Evolutionary conservation across 2,329 filamentous ascomycete species (phyloP), one percentile per base, ranked within the genome.

Genomic region (Aspergillus caelatus): DNA sequence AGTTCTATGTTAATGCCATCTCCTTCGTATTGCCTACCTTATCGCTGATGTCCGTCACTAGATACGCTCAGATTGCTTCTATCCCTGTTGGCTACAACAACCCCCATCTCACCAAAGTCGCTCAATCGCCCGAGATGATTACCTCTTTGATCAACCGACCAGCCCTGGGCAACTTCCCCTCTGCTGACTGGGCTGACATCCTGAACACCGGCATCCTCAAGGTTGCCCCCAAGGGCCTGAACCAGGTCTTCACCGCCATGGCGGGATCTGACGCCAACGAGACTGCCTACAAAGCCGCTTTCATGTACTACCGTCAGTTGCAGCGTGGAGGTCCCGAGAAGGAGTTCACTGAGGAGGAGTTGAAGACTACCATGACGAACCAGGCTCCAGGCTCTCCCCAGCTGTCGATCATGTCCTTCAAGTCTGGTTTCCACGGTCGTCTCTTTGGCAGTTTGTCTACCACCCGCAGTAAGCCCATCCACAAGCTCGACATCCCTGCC

Each of bases 41-140:
- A 11, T 16, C 41, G 28, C 62, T 67, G 58, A 67, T 54, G n/a
- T n/a, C n/a, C 11, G 28, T 30, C 39, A 46, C 10, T 68, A 91
- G 89, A 63, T 94, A 94, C 75, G 91, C 93, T 58, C 93, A 97
- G 80, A 97, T 97, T 74, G 93, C 93, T 67, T 96, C 92, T 48
- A 97, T 97, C 71, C 91, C 93, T 4, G 85, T 97, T 53, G 93
- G 93, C 65, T 97, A 97, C 86, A 96, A 94, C 85, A 97, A 97
- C 82, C 89, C 92, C 8, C 80, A 85, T 68, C 86, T 97, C 66
- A 82, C 87, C 69, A 84, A 88, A 71, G 88, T 89, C 39, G 91
- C 92, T 30, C 85, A 86, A 65, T 90, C 89, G 61, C 88, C 89
- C 28, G 90, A 94, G 72, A 96, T 96, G 92, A 82, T 88, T 72